These are phyloP conservation scores for Hortiboletus rubellus DNA, from an alignment of 1,284 basidiomycete genomes.

Conservation along the genomic window DNA sequence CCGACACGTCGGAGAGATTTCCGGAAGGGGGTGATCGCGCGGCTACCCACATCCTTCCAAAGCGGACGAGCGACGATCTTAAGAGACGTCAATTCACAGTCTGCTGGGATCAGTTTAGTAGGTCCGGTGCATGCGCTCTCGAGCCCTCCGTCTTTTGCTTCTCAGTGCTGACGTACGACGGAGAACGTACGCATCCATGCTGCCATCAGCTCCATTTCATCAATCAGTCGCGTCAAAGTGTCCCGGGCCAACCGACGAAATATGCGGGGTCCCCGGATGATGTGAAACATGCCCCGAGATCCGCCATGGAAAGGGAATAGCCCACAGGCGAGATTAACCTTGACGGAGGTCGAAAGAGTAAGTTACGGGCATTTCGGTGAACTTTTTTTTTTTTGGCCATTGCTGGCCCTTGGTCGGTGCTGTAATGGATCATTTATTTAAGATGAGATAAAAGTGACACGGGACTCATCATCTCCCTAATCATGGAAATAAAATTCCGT, in stretches of 20 bases:
- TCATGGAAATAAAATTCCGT: slow-evolving; percentile 20
- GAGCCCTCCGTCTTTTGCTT: slow-evolving; percentile 1
- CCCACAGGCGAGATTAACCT: slow-evolving; percentile 31
- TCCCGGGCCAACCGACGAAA: background rate
- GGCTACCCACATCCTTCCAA: slow-evolving; percentile 30
- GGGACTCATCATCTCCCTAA: slow-evolving; percentile 5
- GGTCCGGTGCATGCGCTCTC: slow-evolving; percentile 1
- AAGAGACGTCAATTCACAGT: slow-evolving; percentile 11
- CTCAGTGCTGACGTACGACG: background rate
- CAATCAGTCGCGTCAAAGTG: background rate
- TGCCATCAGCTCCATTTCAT: background rate
- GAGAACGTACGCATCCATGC: background rate
- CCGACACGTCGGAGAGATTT: background rate
- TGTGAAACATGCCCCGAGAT: slow-evolving; percentile 13
- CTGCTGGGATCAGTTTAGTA: background rate
- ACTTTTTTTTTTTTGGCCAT: slow-evolving; percentile 4
- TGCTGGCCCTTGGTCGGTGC: slow-evolving; percentile 12
- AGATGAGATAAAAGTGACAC: slow-evolving; percentile 24
- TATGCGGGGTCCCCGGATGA: background rate
- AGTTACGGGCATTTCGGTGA: slow-evolving; percentile 14
- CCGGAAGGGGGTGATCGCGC: slow-evolving; percentile 13
- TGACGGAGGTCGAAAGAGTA: slow-evolving; percentile 9
- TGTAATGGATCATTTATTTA: slow-evolving; percentile 21
- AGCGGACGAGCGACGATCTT: slow-evolving; percentile 21
- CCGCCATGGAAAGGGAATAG: slow-evolving; percentile 11